Base-by-base conservation (phyloP, 106 monocot genomes). In the Dendrobium huoshanense region DNA sequence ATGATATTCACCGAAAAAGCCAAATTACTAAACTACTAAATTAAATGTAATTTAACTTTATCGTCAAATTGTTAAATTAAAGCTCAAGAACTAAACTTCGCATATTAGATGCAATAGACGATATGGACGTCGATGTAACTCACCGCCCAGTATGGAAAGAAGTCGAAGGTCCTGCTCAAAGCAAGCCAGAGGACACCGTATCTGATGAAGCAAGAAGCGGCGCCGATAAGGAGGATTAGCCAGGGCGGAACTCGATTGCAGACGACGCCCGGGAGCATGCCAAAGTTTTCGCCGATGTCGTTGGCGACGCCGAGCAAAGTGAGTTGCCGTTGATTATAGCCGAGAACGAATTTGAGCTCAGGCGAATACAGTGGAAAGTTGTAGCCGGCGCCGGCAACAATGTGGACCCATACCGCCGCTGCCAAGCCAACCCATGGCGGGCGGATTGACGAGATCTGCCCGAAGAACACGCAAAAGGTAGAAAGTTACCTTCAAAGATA, bases 371-470 rank as follows among this genome's bases (percentile, higher is more conserved):
- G 92, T 0, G 95, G 90, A 85, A 95, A 95, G 79, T 78, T 87
- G 88, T 85, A 90, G 17, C 77, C 78, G 79, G 78, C 85, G 29
- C 92, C 95, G 9, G 88, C 87, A 24, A 88, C 90, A 65, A 95
- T 67, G 77, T 92, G 92, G 67, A 92, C 90, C 94, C 94, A 95
- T 41, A 90, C 90, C 29, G 92, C 94, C 84, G 94, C 94, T 43
- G 86, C 94, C 80, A 95, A 85, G 61, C 92, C 94, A 78, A 95
- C 88, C 94, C 94, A 95, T 55, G 92, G 94, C 77, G 92, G 94
- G 75, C 94, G 78, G 73, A n/a, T n/a, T n/a, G n/a, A n/a, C n/a
- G n/a, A n/a, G n/a, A n/a, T n/a, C n/a, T n/a, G n/a, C n/a, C n/a
- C n/a, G n/a, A n/a, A n/a, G n/a, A n/a, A n/a, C n/a, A n/a, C n/a